A percentile compares a stretch with the other conserved stretches of the same genome.
phyloP scores from a whole-genome alignment of 1,284 basidiomycete genomes.

The Clitocybe nebularis region DNA sequence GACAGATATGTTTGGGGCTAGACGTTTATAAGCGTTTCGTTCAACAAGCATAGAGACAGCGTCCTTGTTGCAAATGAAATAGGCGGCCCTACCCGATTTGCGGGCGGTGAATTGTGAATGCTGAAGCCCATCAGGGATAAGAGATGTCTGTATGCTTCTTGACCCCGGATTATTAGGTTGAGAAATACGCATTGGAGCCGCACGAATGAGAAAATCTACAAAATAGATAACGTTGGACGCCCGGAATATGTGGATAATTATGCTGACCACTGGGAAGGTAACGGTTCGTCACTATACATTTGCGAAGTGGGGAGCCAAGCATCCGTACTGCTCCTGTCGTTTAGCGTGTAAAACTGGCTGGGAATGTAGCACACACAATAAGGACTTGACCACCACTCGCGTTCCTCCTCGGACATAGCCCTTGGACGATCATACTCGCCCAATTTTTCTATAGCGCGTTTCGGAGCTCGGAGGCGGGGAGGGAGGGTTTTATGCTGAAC shows the following conservation, averaged over 20 bases:
- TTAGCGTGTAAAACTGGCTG: conserved; percentile 5
- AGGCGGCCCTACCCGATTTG: conserved; percentile 40
- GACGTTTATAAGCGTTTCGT: conserved; percentile 30
- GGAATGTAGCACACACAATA: conserved; percentile 50
- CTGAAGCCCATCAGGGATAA: conserved; percentile 67
- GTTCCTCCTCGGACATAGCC: conserved; percentile 59
- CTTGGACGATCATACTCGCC: conserved; percentile 37
- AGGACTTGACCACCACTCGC: conserved; percentile 66
- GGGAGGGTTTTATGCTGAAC: conserved; percentile 55
- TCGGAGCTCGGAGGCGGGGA: conserved; percentile 35
- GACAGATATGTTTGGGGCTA: conserved; percentile 23
- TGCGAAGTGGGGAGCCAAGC: conserved; percentile 58
- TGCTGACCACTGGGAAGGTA: conserved; percentile 54
- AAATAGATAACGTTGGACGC: conserved; percentile 5
- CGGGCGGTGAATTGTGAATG: conserved; percentile 55
- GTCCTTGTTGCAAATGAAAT: conserved; percentile 55
- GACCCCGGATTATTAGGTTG: conserved; percentile 11
- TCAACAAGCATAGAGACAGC: conserved; percentile 33
- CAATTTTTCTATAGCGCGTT: conserved; percentile 18
- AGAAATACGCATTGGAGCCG: conserved; percentile 46
- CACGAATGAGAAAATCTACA: conserved; percentile 64
- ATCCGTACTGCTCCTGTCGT: conserved; percentile 57
- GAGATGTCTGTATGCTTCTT: conserved; percentile 15
- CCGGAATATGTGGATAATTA: not conserved
- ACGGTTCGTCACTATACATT: conserved; percentile 46